These are phyloP conservation scores for Monosporascus sp. DNA, from an alignment of 2,329 filamentous ascomycete genomes.

Conservation along the genomic window DNA sequence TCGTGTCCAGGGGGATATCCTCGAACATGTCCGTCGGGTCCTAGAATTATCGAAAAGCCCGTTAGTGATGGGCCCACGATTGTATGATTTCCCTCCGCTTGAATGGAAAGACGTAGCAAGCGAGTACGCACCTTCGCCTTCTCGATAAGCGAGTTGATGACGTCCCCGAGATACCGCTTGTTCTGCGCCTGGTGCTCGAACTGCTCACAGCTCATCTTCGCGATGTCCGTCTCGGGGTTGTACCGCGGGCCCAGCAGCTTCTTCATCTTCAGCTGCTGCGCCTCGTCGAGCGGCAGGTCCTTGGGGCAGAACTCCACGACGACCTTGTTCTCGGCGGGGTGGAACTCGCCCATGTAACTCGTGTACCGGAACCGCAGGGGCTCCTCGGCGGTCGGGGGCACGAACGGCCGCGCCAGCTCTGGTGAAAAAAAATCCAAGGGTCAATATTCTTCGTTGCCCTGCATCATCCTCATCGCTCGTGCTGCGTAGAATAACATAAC, in stretches of 20 bases:
- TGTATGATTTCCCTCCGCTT: neutral
- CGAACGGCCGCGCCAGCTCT: conserved; percentile 83
- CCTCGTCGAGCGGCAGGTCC: conserved; percentile 65
- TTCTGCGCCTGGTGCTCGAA: conserved; percentile 90
- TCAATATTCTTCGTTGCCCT: neutral
- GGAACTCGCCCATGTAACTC: conserved; percentile 88
- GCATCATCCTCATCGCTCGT: no score
- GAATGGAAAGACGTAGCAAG: neutral
- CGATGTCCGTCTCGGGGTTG: conserved; percentile 74
- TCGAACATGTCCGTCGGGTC: conserved; percentile 76
- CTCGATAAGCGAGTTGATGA: conserved; percentile 66
- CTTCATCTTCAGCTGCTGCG: conserved; percentile 73
- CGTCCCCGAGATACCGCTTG: conserved; percentile 85
- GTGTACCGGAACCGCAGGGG: conserved; percentile 94
- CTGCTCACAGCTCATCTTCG: conserved; percentile 88
- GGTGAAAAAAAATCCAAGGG: conserved; percentile 14
- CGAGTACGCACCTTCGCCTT: conserved; percentile 59
- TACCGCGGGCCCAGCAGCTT: conserved; percentile 84
- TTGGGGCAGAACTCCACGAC: conserved; percentile 80
- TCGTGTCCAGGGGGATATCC: conserved; percentile 83
- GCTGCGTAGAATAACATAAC: neutral
- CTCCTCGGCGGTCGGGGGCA: conserved; percentile 59
- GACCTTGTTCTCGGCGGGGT: conserved; percentile 89
- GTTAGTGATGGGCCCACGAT: neutral
- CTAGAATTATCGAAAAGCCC: conserved; percentile 25